Evolutionary conservation across 768 basidiomycete species (phyloP), one percentile per base, ranked within the genome.

Genomic region (Tylopilus rubrobrunneus): DNA sequence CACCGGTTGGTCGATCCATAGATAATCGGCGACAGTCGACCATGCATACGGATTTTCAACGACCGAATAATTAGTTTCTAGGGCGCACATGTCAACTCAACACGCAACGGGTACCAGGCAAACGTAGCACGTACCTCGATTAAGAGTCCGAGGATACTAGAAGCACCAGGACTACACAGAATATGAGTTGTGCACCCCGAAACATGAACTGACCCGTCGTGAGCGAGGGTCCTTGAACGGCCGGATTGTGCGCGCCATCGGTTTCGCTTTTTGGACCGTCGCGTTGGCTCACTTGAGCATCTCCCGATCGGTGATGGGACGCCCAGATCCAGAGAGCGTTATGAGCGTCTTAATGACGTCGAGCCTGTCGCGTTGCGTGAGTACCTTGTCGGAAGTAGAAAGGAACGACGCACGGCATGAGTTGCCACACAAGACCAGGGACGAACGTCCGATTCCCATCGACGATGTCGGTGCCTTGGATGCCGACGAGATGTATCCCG

Each of bases 201-300:
- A 25, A 5, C 19, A 8, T 23, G 11, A 12, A 57, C 80, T 44
- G 67, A 1, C 87, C 95, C 21, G 89, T 94, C 27, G 88, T 89
- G 62, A 98, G 76, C 14, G 81, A 80, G 1, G 89, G 67, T 99
- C 97, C 72, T 92, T 98, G 81, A 98, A 98, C 41, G 91, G 95
- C 33, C 93, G 78, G 72, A 97, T 91, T 7, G 83, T 62, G 49
- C 79, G 77, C 11, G 78, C 76, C 40, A 71, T 68, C 0, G 82
- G 74, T 61, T 87, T 87, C 21, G 75, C 81, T 52, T 80, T 80
- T 69, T 92, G 85, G 10, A 89, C 96, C 4, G 87, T 95, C 31
- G 85, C 76, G 68, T 98, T 98, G 1, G 97, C 93, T 97, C 96
- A 98, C 67, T 83, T 91, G 54, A 98, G 84, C 71, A 99, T 97